phyloP scores from a whole-genome alignment of 169 alveolate genomes.

The Pseudocohnilembus persalinus region DNA sequence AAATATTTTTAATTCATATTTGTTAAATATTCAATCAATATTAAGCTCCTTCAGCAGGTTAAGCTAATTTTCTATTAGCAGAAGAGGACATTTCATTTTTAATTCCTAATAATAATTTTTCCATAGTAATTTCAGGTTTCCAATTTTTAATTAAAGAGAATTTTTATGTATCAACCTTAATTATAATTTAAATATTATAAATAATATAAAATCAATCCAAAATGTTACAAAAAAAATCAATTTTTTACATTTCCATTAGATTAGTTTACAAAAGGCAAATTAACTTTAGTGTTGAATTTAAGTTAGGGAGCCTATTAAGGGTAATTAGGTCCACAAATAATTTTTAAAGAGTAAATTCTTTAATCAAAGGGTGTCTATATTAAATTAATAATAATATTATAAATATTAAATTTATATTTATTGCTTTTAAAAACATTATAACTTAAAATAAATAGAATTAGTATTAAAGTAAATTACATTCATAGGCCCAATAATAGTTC shows the following conservation, averaged over 20 bases:
- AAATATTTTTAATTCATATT: too few species aligned
- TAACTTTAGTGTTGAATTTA: constrained; percentile 89
- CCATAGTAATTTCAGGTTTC: constrained; percentile 92
- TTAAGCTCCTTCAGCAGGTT: constrained; percentile 97
- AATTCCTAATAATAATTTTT: constrained; percentile 87
- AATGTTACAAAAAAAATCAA: neutral
- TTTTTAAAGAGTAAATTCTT: constrained; percentile 92
- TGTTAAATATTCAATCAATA: constrained; percentile 46
- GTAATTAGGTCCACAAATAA: constrained; percentile 93
- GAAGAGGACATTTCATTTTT: constrained; percentile 92
- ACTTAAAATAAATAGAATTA: neutral
- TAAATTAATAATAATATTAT: neutral
- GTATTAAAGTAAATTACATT: constrained; percentile 72
- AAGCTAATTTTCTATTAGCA: constrained; percentile 88
- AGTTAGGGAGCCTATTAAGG: constrained; percentile 97
- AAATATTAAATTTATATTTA: neutral
- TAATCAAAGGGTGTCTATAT: constrained; percentile 93
- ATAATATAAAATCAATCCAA: neutral
- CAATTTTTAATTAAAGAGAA: constrained; percentile 89
- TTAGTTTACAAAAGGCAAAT: constrained; percentile 91
- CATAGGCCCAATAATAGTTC: constrained; percentile 94
- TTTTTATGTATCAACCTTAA: constrained; percentile 71
- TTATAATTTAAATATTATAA: neutral
- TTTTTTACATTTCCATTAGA: constrained; percentile 82
- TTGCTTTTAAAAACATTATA: neutral